Evolutionary conservation across 495 filamentous ascomycete genomes (phyloP), one percentile per base, ranked within the genome.

Genomic region (Recurvomyces mirabilis): DNA sequence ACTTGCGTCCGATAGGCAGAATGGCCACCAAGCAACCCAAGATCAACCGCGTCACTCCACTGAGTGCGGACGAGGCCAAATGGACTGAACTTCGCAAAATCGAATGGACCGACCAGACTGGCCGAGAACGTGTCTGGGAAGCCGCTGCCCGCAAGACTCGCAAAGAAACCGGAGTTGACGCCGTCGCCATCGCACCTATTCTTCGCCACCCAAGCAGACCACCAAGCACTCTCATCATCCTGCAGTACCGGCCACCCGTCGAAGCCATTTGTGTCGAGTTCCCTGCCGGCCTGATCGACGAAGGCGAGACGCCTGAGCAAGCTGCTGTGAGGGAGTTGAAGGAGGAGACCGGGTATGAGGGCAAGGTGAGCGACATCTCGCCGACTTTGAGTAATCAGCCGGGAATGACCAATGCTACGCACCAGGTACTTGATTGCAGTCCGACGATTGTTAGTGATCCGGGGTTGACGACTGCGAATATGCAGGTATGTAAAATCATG

Each of bases 291-390:
- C 64, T 95, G 7, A 75, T 94, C 12, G 88, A 95, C 63, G 79
- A 77, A 6, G 77, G 74, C 22, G 88, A 94, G 60, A 82, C 76
- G 0, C 74, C 81, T 0, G 82, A 87, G 54, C 61, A 82, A 47
- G 82, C 82, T 41, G 88, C 88, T 6, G 70, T 93, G 12, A 69
- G 88, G n/a, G 88, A 95, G 57, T 68, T 98, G 47, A 86, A 77
- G 52, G 91, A 98, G 62, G 91, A 98, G 64, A 94, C 91, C 0
- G 91, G 91, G 4, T 95, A 91, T 59, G 73, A 85, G 23, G 87
- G 82, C 14, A 53, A 44, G 43, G 58, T 60, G 44, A 63, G 72
- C 31, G 70, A 81, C 58, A 74, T 73, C 7, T 84, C 79, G 43
- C 75, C 80, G 22, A 51, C 50, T 9, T 54, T 62, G 58, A 43